Base-by-base conservation (phyloP, 257 asterid species). In the Ligustrum vulgare region DNA sequence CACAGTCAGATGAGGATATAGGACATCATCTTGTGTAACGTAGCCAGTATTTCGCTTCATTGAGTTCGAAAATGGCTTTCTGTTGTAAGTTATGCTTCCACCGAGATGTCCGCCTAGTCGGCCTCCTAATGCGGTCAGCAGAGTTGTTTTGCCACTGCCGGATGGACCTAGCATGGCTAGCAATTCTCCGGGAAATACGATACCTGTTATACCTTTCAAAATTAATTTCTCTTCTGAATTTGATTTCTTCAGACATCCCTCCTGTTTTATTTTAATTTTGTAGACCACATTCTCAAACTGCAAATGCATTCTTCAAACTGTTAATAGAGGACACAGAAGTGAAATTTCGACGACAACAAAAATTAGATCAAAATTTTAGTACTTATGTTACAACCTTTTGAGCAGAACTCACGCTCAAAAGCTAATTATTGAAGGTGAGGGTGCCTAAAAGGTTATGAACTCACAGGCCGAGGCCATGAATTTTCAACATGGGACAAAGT, bases 91-190 rank as follows among this genome's bases (percentile, higher is more conserved):
- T 12, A 88, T 79, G 65, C 9, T 54, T 41, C 93, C 96, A 0
- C 72, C 47, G 8, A 87, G 77, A 20, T 22, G 49, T 2, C 91
- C 89, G 16, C 84, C 73, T 5, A 87, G 74, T 1, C 96, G 85
- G 36, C 93, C 96, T 0, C 96, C 96, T 6, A 90, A 32, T 4
- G 90, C 93, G 0, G 96, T 90, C 37, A 90, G 58, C 39, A 90
- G 79, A 6, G 96, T 90, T 0, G 96, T 90, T 77, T 88, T 90
- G 47, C 96, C 96, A 62, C 93, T 82, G 35, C 96, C 96, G 0
- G 96, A 90, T 12, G 96, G 96, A 2, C 96, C 93, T 65, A 90
- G 79, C 93, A 90, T 86, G 41, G 93, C 96, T 69, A 90, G 78
- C 76, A 90, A 72, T 73, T 90, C 96, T 1, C 96, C 89, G 0